Evolutionary conservation across 2,329 filamentous ascomycete genomes (phyloP), one percentile per base, ranked within the genome.

Genomic region (Zelopaecilomyces penicillatus): DNA sequence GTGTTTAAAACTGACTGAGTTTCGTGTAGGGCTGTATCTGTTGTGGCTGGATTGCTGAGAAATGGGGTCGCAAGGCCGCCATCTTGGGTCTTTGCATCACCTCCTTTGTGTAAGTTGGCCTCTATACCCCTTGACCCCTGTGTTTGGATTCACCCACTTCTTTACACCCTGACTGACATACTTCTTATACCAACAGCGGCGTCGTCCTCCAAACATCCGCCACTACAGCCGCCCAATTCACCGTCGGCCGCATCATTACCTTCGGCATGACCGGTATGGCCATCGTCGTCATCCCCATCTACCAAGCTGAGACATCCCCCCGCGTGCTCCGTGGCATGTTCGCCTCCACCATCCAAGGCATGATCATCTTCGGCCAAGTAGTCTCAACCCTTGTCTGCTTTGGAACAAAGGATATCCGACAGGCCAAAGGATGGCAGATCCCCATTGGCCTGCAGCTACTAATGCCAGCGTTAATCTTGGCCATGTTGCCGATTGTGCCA

Each of bases 391-490:
- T 59, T 3, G 53, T 62, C 11, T 57, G 50, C 1, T 56, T 47
- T 32, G 54, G 58, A 11, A 62, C 59, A 5, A 49, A 53, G 30
- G 41, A 49, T 8, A 55, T 61, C n/a, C 19, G 43, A 1, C 43
- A 32, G 6, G 39, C 52, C 1, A 45, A 46, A 0, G 51, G 45
- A 5, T 76, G 73, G 72, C 58, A 67, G 9, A 60, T 67, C n/a
- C 70, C 71, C 0, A 68, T 69, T 11, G 65, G 61, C 0, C 49
- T 73, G 3, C 69, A 73, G 55, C 67, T 69, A 54, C 41, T 67
- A 2, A 69, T 65, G 40, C 65, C 66, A 0, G 50, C 64, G 0
- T 52, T 67, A 1, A 55, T 71, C 1, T 45, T 70, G 4, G 42
- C 58, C 0, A 54, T 61, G 2, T 54, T 66, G 2, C 50, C 56